Base-by-base conservation (phyloP, 495 filamentous ascomycete genomes). In the Amphirosellinia nigrospora region DNA sequence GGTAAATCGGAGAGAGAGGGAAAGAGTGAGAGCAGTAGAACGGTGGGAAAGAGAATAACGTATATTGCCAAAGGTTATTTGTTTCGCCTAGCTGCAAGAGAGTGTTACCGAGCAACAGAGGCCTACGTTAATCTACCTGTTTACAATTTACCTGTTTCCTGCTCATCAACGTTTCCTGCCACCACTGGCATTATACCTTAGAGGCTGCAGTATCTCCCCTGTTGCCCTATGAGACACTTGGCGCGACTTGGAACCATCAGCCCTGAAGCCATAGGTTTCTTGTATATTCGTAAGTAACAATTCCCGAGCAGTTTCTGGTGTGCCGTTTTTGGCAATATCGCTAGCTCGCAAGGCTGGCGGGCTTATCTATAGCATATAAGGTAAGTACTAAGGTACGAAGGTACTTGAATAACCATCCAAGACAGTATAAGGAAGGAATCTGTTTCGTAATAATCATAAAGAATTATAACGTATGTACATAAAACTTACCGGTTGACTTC, bases 181-280 rank as follows among this genome's bases (percentile, higher is more conserved):
- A 34, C 64, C 50, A 45, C 38, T 67, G 13, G 52, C 13, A 4
- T 67, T 67, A 26, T 67, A 66, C 26, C 34, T 39, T 38, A 69
- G 43, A 28, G 53, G 63, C 28, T 55, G 38, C 28, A 69, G 28
- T 48, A 48, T 64, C 23, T 71, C 65, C 43, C 52, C 39, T 34
- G 63, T 62, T 19, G 28, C 64, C 38, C 55, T 56, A 28, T 61
- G 55, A 58, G 64, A 66, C 19, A 64, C 60, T 45, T 30, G 26
- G 23, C 43, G 48, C 19, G 56, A 39, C 34, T 48, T 16, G 61
- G 53, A 9, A 30, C n/a, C n/a, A 60, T 34, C 23, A 21, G 10
- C 19, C 36, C 23, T 43, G 19, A 39, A 59, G n/a, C 46, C 60
- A n/a, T 52, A 39, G 21, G 30, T 19, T 28, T 66, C 2, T 36